Evolutionary conservation across 805 yeast genomes (phyloP).

Genomic region (Candida rishiriensis): DNA sequence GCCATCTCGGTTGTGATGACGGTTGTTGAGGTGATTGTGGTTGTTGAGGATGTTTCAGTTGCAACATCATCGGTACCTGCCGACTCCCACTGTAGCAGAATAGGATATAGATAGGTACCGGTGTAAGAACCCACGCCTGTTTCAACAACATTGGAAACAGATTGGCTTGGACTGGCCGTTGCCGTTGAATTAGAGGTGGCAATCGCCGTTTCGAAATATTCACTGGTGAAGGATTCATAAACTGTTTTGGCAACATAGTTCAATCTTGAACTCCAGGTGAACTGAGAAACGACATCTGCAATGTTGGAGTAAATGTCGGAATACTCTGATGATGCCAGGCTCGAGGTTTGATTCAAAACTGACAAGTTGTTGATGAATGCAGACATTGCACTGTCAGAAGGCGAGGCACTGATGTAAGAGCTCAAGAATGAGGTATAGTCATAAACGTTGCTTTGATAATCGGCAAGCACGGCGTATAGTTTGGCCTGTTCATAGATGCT

Average conservation of each 20-base stretch:
- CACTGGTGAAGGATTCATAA: constrained; percentile 3
- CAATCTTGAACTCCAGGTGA: constrained; percentile 2
- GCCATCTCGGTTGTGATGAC: neutral
- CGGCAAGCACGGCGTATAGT: constrained; percentile 3
- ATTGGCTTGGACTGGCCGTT: neutral
- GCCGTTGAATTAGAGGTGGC: neutral
- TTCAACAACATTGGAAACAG: neutral
- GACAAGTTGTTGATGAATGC: constrained; percentile 1
- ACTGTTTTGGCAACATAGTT: constrained; percentile 3
- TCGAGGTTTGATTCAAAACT: neutral
- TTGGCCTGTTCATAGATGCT: constrained; percentile 2
- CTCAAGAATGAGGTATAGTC: constrained; percentile 6
- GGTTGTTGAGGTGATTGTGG: neutral
- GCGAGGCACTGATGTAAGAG: constrained; percentile 1
- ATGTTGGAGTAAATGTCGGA: constrained; percentile 1
- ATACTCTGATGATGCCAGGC: neutral
- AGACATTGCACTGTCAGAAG: neutral
- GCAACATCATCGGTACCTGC: neutral
- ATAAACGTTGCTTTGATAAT: constrained; percentile 5
- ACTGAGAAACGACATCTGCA: neutral
- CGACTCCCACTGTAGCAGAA: neutral
- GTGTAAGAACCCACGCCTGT: neutral
- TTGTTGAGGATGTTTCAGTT: neutral
- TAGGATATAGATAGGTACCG: neutral
- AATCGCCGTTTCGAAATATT: neutral